Evolutionary conservation across 2,329 filamentous ascomycete species (phyloP), one percentile per base, ranked within the genome.

Genomic region (Dactylonectria estremocensis): DNA sequence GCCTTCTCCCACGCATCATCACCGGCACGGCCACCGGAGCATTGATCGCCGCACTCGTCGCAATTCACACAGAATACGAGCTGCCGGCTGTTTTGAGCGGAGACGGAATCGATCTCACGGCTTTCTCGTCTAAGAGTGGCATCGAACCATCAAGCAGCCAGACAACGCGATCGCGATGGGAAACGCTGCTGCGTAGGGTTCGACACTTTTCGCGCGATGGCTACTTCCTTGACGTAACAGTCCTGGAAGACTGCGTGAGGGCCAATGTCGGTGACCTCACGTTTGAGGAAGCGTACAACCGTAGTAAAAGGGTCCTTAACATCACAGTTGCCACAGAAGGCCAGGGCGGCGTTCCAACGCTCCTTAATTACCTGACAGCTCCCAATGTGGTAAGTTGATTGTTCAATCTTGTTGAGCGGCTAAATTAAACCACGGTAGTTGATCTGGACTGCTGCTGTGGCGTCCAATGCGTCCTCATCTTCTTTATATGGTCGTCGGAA

Each of bases 351-450:
- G 90, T 95, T 1, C 95, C 95, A 2, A 95, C 92, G 53, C 83
- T 98, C 35, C 87, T 98, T 37, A 98, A 98, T 80, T 96, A 98
- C 77, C 86, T 98, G 57, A 98, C 95, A 2, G 93, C 95, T 3
- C 95, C 95, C 3, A 95, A 98, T 77, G 95, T 98, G 75, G 93
- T 95, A 87, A 72, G 92, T 90, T 18, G 20, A 24, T 35, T 14
- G 24, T 46, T n/a, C 8, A 46, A n/a, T 13, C 14, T 46, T 9
- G 40, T 67, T 13, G n/a, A 37, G 3, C 37, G 22, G 20, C 45
- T 52, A 24, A n/a, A 46, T 70, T 76, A 35, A 76, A 64, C 14
- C 11, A 8, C 31, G 28, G 13, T 60, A 94, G 89, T 86, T 97
- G 63, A 94, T 95, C 70, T 93, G 92, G 89, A 93, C 92, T 9